Base-by-base conservation (phyloP, 805 yeast genomes). In the Phaffomyces antillensis region DNA sequence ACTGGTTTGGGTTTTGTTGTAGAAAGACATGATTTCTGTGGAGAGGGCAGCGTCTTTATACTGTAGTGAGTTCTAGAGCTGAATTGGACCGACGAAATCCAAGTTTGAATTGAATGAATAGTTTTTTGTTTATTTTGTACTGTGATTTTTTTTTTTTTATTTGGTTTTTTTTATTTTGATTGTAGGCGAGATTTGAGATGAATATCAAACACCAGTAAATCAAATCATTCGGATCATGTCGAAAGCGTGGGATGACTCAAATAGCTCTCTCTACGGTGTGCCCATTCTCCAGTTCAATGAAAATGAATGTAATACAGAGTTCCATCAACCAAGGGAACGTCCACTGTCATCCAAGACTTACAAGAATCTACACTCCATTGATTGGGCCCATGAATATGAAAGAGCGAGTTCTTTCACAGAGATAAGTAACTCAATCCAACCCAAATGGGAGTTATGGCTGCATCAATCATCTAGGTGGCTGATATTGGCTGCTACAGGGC, bases 361-460 rank as follows among this genome's bases (percentile, higher is more conserved):
- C 50, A 67, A 63, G 26, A 59, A 71, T 49, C 61, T 65, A 40
- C 65, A 74, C 17, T 68, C 68, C 41, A 75, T 77, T 18, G 80
- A 77, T 49, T 77, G 83, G 83, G 62, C 67, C 36, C 63, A 61
- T 36, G 81, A 77, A 50, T 68, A 75, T 23, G 40, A 51, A 35
- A 36, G 52, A 41, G 48, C 39, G 4, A 23, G 31, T 10, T 15
- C 13, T 11, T 17, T 11, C 15, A 32, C 41, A 2, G 39, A 39
- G 13, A 7, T 34, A 6, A 18, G 30, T 33, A 15, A 28, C 28
- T 9, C 28, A n/a, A 18, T 11, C 20, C 36, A 34, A 10, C 37
- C 23, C 10, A 45, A 20, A 3, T 48, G 46, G 50, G 32, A 39
- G 7, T 15, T 32, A 1, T 37, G 40, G 25, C 34, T 51, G n/a